Base-by-base conservation (phyloP, 352 stramenopile genomes). In the Thalassiosira livingstoniorum region DNA sequence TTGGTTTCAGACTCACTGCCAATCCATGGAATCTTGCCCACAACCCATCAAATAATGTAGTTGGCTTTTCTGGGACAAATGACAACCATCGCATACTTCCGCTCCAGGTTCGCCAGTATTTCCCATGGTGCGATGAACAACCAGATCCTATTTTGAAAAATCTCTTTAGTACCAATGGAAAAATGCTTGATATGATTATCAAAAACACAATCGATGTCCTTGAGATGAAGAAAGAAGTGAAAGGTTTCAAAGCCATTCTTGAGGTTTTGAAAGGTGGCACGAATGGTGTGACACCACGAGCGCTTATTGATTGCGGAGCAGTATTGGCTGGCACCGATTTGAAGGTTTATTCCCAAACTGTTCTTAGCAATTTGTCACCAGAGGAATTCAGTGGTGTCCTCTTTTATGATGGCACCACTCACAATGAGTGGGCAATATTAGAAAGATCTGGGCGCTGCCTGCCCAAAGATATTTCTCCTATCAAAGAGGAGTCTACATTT, bases 241-340 rank as follows among this genome's bases (percentile, higher is more conserved):
- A 31, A 2, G 13, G 15, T 67, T 75, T 27, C 10, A 0, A 75
- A 0, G 31, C 60, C 15, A 39, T 82, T 25, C 47, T 66, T 31
- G 51, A 83, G 13, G 11, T 78, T 1, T 23, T 80, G 27, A 75
- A 95, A 42, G 35, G 74, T 0, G 78, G 86, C 4, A 85, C 90
- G 2, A 32, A 95, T 7, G 42, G 78, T 35, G 91, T 92, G 21
- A 53, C 74, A 61, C 15, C n/a, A 0, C 75, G 95, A 58, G 94
- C 92, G 51, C 63, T 98, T 0, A 96, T 98, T 63, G 95, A 97
- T 69, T 96, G 92, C 29, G 94, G 94, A 0, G 95, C 94, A 5
- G 58, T 97, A 21, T 82, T 97, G 5, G 95, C 94, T 42, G 94
- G 93, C 13, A 86, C 93, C 25, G 60, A 87, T 4, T 91, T 92